Base-by-base conservation (phyloP, 2,329 filamentous ascomycete species). In the Venturiaceae sp. region DNA sequence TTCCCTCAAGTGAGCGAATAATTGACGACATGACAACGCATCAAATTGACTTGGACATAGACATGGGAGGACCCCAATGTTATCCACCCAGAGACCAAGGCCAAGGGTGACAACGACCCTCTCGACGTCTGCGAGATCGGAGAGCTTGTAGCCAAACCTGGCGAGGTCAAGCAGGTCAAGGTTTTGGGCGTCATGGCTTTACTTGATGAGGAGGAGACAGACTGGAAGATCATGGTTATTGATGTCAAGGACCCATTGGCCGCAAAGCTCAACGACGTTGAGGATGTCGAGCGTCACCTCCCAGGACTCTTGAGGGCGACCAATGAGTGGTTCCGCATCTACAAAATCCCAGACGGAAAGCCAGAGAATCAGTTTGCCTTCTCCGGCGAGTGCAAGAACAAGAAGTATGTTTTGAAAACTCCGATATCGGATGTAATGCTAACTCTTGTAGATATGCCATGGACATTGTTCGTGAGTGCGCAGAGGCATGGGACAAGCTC, bases 311-410 rank as follows among this genome's bases (percentile, higher is more conserved):
- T 99, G 74, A 88, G 94, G 67, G 94, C 94, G 72, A 97, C 92
- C 73, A 99, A 99, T 74, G 94, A 99, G 83, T 99, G 94, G 94
- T 99, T 99, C 91, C 91, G 94, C 77, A 99, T 99, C 85, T 99
- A 99, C 88, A 99, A 99, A 84, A 99, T 99, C 78, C 94, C 94
- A 73, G 94, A 99, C 74, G 94, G 94, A 83, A 99, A 99, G 91
- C 92, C 92, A 69, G 94, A 99, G 88, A 99, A 99, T 86, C 94
- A 97, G 81, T 99, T 99, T 73, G 94, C 94, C 70, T 99, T 99
- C 83, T 96, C 92, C 61, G 94, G 94, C 81, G 94, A 99, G 83
- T 97, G 92, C 89, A 99, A 99, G 88, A 99, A 99, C 87, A 95
- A 92, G 86, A 90, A 88, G 88, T 91, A 67, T 64, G 82, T 53